phyloP scores from a whole-genome alignment of 768 basidiomycete genomes.

The Pleurotus citrinopileatus region DNA sequence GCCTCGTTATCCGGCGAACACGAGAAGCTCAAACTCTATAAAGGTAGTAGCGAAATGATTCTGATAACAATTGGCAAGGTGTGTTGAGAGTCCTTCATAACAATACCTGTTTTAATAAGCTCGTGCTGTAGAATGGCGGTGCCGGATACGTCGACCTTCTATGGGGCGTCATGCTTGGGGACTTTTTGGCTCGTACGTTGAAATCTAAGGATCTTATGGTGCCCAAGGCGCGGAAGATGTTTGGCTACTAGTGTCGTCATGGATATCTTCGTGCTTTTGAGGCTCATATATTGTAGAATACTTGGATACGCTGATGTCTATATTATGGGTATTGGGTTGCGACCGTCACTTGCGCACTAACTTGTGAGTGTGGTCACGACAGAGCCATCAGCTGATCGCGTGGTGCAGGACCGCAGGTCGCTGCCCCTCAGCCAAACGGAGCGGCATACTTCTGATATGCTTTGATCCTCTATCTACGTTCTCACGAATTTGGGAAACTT shows the following conservation, averaged over 20 bases:
- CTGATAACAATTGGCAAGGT: constrained; percentile 54
- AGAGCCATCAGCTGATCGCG: too few species aligned
- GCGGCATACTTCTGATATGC: too few species aligned
- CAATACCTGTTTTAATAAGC: background rate
- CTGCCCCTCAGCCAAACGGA: too few species aligned
- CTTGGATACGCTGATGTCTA: too few species aligned
- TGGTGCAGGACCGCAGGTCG: too few species aligned
- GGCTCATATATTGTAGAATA: too few species aligned
- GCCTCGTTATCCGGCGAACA: constrained; percentile 33
- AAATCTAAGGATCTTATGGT: constrained; percentile 25
- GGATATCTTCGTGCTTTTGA: background rate
- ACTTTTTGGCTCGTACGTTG: constrained; percentile 32
- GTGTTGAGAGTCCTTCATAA: constrained; percentile 9
- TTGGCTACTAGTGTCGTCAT: background rate
- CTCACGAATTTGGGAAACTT: constrained; percentile 13
- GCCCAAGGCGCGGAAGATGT: background rate
- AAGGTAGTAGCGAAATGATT: constrained; percentile 49
- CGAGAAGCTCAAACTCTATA: constrained; percentile 39
- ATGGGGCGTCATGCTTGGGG: constrained; percentile 43
- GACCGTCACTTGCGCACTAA: too few species aligned
- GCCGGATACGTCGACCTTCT: constrained; percentile 38
- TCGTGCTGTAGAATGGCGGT: constrained; percentile 28
- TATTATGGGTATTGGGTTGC: too few species aligned
- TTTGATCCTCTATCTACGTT: constrained; percentile 10
- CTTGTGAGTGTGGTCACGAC: too few species aligned